Evolutionary conservation across 2,329 filamentous ascomycete genomes (phyloP), one percentile per base, ranked within the genome.

Genomic region (Alternaria metachromatica): DNA sequence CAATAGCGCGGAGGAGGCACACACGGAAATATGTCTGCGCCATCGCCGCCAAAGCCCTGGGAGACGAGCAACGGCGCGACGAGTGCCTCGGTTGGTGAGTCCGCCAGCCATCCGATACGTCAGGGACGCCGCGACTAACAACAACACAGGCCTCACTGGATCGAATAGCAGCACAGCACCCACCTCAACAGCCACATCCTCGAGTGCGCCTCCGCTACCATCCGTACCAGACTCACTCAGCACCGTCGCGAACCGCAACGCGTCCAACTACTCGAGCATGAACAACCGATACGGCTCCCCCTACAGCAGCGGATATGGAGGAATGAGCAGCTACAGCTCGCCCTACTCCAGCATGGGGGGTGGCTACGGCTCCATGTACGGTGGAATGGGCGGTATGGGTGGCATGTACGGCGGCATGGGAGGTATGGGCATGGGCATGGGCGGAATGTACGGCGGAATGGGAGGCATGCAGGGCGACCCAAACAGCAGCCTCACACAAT

Each of bases 31-130:
- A 88, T 89, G 86, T 86, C 87, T 75, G 83, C 86, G 70, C 84
- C 84, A 69, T 97, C 95, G 81, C 96, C 96, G 78, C 96, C 96
- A 60, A 99, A 99, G 83, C 96, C 96, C 50, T 99, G 96, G 96
- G 96, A 99, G 84, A 88, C 91, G 80, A 87, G 90, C 70, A 91
- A 90, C 81, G 87, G 88, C 66, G 85, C 81, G 62, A 80, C 78
- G 43, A 79, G 77, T 70, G 76, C 77, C 70, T 79, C 77, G 68
- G 78, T 79, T 66, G 78, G 78, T 80, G 50, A 71, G 77, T 77
- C 30, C 61, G 55, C 59, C 64, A 48, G 51, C 61, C 53, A 58
- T 45, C 57, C 60, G 53, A 33, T 60, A 65, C 60, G 54, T 65
- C 61, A 58, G 67, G 64, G 58, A 59, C 54, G 55, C 50, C 63